Evolutionary conservation across 805 yeast species (phyloP).

Genomic region (Candida orba): DNA sequence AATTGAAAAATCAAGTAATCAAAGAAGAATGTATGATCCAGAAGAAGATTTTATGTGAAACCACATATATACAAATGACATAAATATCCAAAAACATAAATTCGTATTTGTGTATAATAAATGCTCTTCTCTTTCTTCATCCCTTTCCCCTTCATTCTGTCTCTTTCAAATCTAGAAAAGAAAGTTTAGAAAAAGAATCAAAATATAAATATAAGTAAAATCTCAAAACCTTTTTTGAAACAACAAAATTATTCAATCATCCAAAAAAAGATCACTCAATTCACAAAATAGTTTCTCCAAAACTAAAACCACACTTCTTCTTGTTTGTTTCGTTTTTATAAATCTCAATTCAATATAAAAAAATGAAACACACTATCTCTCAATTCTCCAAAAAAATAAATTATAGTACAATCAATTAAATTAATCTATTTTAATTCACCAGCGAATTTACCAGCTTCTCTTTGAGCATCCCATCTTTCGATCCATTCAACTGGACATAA

Average conservation of each 20-base stretch:
- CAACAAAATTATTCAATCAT: too few species aligned
- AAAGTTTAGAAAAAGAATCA: background rate
- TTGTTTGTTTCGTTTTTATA: background rate
- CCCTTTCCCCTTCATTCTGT: background rate
- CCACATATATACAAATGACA: too few species aligned
- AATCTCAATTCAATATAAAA: too few species aligned
- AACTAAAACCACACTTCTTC: background rate
- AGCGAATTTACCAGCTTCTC: constrained; percentile 54
- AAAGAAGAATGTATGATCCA: constrained; percentile 43
- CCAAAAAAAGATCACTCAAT: too few species aligned
- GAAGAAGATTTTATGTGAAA: constrained; percentile 50
- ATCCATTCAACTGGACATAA: constrained; percentile 83
- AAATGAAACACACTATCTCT: too few species aligned
- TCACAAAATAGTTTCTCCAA: too few species aligned
- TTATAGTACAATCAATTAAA: background rate
- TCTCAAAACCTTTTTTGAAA: too few species aligned
- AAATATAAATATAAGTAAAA: constrained; percentile 3
- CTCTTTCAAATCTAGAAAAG: too few species aligned
- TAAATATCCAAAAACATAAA: background rate
- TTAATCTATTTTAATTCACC: constrained; percentile 32
- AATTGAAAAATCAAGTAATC: constrained; percentile 36
- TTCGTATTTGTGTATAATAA: background rate
- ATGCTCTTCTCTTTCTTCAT: constrained; percentile 1
- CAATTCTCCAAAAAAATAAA: background rate
- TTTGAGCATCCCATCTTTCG: constrained; percentile 84